phyloP scores from a whole-genome alignment of 352 stramenopile genomes.

The Pythium utonaiense region DNA sequence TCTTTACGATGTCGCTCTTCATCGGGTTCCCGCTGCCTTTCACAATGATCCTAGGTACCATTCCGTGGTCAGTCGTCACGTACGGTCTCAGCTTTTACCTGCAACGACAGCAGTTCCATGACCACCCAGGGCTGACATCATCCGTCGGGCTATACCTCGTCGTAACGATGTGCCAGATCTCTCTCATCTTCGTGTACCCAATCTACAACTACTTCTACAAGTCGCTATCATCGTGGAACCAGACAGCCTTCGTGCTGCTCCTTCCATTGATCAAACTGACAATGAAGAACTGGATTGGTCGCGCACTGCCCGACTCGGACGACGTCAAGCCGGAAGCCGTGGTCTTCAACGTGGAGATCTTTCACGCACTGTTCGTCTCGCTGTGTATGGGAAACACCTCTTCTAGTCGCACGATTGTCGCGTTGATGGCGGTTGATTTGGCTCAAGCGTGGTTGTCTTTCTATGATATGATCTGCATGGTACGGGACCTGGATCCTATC shows the following conservation, averaged over 20 bases:
- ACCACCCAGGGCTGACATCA: background rate
- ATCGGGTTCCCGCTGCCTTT: background rate
- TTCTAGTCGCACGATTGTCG: background rate
- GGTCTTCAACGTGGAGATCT: conserved; percentile 14
- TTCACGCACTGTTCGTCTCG: conserved; percentile 18
- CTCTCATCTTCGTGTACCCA: conserved; percentile 12
- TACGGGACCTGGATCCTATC: too few species aligned
- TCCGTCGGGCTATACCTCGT: background rate
- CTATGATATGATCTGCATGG: too few species aligned
- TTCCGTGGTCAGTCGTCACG: background rate
- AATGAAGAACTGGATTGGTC: conserved; percentile 34
- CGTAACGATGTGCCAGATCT: background rate
- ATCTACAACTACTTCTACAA: conserved; percentile 14
- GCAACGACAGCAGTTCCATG: background rate
- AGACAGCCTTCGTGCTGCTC: conserved; percentile 16
- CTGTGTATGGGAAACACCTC: conserved; percentile 13
- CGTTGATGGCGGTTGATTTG: conserved; percentile 6
- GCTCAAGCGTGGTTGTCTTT: background rate
- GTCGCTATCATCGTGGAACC: background rate
- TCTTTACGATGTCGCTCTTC: background rate
- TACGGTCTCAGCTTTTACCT: background rate
- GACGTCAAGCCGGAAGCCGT: conserved; percentile 27
- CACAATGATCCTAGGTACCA: background rate
- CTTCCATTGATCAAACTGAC: conserved; percentile 39
- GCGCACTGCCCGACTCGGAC: conserved; percentile 11